Evolutionary conservation across 1,284 basidiomycete genomes (phyloP), one percentile per base, ranked within the genome.

Genomic region (Anthracocystis setariae): DNA sequence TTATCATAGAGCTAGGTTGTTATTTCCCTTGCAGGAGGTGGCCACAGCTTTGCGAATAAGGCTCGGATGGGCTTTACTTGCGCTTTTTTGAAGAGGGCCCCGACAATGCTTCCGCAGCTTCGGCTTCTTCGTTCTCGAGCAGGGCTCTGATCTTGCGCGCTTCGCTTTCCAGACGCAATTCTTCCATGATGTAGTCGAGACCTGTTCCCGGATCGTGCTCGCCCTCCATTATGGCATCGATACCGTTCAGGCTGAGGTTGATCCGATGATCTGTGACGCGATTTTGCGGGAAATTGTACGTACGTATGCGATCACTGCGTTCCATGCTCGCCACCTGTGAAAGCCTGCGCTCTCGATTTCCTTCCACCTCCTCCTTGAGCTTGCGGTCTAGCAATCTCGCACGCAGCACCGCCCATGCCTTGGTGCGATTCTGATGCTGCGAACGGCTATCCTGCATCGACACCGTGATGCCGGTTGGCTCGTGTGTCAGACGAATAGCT

Each of bases 361-460:
- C 58, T 13, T 63, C 73, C 35, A 73, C 69, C 21, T 82, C 80
- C 40, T 74, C 62, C 35, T 72, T 68, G 49, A 82, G 52, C 18
- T 62, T 73, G 15, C 71, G 64, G 45, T 82, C 81, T 17, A 78
- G 48, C 43, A 82, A 59, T 23, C 81, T 49, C 9, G 79, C 81
- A 4, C 80, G 65, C 33, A 82, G 55, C 18, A 82, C 66, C 2
- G 65, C 74, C 78, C 80, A 82, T 18, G 81, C 81, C 46, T 80
- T 78, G 32, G 74, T 63, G 2, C 80, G 79, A 39, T 82, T 82
- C 58, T 92, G 91, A 82, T 98, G 95, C 82, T 98, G 95, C 78
- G 91, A 93, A 9, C 96, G 88, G 69, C 94, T 94, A 77, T 99
- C 95, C 85, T 98, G 96, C 93, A 98, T 98, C 3, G 93, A 94